These are phyloP conservation scores for Mycena polygramma DNA, from an alignment of 768 basidiomycete genomes.

Conservation along the genomic window DNA sequence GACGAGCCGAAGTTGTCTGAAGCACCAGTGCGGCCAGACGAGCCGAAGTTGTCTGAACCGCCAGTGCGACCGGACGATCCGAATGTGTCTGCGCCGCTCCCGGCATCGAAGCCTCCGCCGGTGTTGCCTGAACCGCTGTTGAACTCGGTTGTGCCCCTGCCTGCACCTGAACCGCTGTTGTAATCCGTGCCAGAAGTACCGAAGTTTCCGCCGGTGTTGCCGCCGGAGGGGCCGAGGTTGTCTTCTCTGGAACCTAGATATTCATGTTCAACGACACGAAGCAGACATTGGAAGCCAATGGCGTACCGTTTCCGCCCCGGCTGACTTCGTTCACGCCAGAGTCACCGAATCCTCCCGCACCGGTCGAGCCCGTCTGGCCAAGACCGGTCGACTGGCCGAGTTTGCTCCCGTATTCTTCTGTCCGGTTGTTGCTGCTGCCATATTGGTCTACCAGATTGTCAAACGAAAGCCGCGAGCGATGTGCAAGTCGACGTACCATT, in stretches of 20 bases:
- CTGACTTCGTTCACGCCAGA: not conserved
- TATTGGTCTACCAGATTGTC: too few relatives aligned
- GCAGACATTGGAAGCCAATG: not conserved
- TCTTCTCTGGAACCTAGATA: slow-evolving; percentile 4
- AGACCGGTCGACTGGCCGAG: not conserved
- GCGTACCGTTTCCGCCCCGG: not conserved
- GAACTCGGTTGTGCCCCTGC: not conserved
- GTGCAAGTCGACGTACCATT: too few relatives aligned
- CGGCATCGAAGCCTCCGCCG: slow-evolving; percentile 12
- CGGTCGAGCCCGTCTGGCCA: not conserved
- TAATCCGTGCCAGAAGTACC: slow-evolving; percentile 4
- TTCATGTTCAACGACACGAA: not conserved
- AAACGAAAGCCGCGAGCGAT: too few relatives aligned
- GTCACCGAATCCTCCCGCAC: not conserved
- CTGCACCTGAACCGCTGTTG: not conserved
- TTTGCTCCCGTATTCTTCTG: too few relatives aligned
- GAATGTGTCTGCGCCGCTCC: not conserved
- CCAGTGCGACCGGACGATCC: not conserved
- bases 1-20: too few relatives aligned
- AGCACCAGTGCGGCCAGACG: too few relatives aligned
- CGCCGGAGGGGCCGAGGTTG: not conserved
- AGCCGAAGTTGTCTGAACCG: too few relatives aligned
- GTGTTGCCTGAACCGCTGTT: slow-evolving; percentile 24
- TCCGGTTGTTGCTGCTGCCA: too few relatives aligned
- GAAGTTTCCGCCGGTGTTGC: too few relatives aligned